Conservation (phyloP, 495 filamentous ascomycete species). For the Endocarpon pusillum region DNA sequence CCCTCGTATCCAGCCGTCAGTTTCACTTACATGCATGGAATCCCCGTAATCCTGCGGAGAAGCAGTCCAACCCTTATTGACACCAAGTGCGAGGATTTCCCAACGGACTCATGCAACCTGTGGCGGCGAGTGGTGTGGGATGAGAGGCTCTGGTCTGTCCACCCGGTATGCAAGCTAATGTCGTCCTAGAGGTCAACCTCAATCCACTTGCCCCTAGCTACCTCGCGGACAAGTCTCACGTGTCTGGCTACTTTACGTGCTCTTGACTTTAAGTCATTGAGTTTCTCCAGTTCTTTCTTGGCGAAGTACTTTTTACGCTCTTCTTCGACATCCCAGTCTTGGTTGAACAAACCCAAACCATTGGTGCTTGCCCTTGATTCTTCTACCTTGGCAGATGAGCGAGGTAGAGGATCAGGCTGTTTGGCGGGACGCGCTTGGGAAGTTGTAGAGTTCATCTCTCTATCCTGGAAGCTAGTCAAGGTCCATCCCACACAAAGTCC, state of each 20-base stretch:
- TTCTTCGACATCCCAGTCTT: slow-evolving; percentile 19
- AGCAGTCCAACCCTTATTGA: too few species aligned
- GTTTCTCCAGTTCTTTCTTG: slow-evolving; percentile 14
- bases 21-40: too few species aligned
- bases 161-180: too few species aligned
- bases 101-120: too few species aligned
- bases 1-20: too few species aligned
- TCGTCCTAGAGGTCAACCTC: too few species aligned
- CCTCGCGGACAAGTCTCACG: slow-evolving; percentile 15
- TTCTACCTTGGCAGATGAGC: not conserved
- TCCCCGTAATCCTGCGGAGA: too few species aligned
- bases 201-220: slow-evolving; percentile 23
- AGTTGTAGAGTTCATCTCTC: slow-evolving; percentile 5
- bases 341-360: not conserved
- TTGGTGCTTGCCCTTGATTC: slow-evolving; percentile 5
- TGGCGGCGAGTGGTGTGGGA: too few species aligned
- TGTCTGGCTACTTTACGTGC: slow-evolving; percentile 14
- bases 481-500: slow-evolving; percentile 35
- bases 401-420: not conserved
- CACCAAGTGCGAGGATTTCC: too few species aligned
- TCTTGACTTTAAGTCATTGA: slow-evolving; percentile 8
- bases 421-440: not conserved
- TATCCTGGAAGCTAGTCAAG: slow-evolving; percentile 9
- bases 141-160: too few species aligned
- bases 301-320: slow-evolving; percentile 16